A percentile compares a stretch with the other conserved stretches of the same genome.
phyloP scores from a whole-genome alignment of 2,329 filamentous ascomycete species.

The Aphanoascus verrucosus region DNA sequence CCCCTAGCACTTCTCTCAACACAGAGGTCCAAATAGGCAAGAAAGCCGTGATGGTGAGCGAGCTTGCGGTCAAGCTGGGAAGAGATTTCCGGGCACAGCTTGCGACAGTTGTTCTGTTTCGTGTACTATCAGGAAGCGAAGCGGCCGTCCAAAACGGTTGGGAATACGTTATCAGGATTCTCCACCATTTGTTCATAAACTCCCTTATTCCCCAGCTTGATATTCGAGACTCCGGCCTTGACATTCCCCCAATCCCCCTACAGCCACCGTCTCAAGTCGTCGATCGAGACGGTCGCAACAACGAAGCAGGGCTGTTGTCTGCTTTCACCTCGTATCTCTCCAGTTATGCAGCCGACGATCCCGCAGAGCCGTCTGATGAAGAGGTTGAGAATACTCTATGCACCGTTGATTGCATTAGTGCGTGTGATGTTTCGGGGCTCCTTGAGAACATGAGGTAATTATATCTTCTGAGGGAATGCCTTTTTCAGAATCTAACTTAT shows the following conservation, averaged over 20 bases:
- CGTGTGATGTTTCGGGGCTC: slow-evolving; percentile 73
- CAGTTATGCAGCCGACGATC: slow-evolving; percentile 97
- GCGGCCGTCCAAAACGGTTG: slow-evolving; percentile 53
- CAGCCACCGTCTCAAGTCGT: slow-evolving; percentile 88
- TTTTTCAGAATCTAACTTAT: slow-evolving; percentile 15
- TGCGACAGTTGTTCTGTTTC: slow-evolving; percentile 89
- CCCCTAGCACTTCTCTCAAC: slow-evolving; percentile 77
- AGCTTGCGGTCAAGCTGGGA: slow-evolving; percentile 90
- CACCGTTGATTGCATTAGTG: slow-evolving; percentile 86
- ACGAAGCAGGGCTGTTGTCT: slow-evolving; percentile 79
- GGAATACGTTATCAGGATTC: slow-evolving; percentile 69
- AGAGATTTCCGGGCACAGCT: slow-evolving; percentile 88
- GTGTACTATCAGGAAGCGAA: slow-evolving; percentile 79
- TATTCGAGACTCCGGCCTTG: slow-evolving; percentile 53
- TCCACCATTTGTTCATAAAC: slow-evolving; percentile 92
- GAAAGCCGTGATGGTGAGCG: slow-evolving; percentile 95
- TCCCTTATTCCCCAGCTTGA: slow-evolving; percentile 80
- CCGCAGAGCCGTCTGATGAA: slow-evolving; percentile 92
- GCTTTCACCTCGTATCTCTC: slow-evolving; percentile 94
- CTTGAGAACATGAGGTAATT: slow-evolving; percentile 71
- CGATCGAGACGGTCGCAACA: slow-evolving; percentile 66
- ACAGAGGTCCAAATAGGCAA: slow-evolving; percentile 90
- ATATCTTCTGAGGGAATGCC: neutral
- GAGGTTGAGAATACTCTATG: slow-evolving; percentile 92
- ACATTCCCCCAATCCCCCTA: slow-evolving; percentile 71